These are phyloP conservation scores for Dothidotthia symphoricarpi DNA, from an alignment of 2,329 filamentous ascomycete species.

Conservation along the genomic window DNA sequence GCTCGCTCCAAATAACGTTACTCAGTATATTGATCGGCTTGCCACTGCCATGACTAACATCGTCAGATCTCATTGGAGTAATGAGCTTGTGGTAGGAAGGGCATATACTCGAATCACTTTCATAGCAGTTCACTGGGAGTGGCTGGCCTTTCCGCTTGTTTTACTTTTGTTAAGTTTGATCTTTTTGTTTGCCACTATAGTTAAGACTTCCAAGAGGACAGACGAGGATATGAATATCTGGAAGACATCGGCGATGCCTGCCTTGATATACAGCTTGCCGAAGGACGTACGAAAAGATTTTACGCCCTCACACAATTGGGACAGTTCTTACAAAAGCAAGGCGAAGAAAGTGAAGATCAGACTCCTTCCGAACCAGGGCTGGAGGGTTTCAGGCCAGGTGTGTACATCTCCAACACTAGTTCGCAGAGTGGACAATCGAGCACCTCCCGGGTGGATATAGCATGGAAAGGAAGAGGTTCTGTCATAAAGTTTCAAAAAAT, in stretches of 20 bases:
- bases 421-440: neutral
- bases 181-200: conserved; percentile 27
- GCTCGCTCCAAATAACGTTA: conserved; percentile 22
- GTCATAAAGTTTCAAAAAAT: no score
- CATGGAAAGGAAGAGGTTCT: no score
- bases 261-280: conserved; percentile 23
- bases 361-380: conserved; percentile 11
- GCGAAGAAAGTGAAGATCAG: conserved; percentile 10
- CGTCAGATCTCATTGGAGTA: conserved; percentile 11
- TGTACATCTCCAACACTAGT: neutral
- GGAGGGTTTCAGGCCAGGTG: conserved; percentile 14
- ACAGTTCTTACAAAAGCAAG: neutral
- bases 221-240: conserved; percentile 15
- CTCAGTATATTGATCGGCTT: conserved; percentile 15
- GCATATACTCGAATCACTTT: conserved; percentile 12
- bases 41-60: conserved; percentile 22
- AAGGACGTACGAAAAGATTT: conserved; percentile 4
- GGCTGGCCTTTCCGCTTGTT: conserved; percentile 29
- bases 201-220: conserved; percentile 16
- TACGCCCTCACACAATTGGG: neutral
- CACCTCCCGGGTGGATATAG: conserved; percentile 11
- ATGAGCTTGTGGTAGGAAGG: conserved; percentile 2
- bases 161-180: conserved; percentile 20
- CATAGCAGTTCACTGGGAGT: conserved; percentile 27
- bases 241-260: conserved; percentile 32